These are phyloP conservation scores for Rhodosporidiobolus odoratus DNA, from an alignment of 768 basidiomycete species.

Conservation along the genomic window DNA sequence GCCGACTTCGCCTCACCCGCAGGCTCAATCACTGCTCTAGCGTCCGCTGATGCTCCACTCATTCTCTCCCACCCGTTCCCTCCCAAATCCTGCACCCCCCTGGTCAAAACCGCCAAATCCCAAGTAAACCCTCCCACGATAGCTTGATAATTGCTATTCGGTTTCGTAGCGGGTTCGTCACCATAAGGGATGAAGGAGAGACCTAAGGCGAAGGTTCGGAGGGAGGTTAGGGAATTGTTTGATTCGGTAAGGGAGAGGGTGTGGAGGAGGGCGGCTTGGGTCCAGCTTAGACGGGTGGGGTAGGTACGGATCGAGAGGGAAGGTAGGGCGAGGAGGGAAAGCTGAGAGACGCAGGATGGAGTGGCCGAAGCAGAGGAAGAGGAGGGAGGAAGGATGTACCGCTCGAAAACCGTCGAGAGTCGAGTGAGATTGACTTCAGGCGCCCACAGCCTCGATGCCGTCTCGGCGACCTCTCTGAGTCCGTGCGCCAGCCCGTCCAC, in stretches of 20 bases:
- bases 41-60: not conserved
- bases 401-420: not conserved
- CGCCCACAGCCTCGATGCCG: not conserved
- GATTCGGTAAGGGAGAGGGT: constrained; percentile 21
- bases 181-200: constrained; percentile 1
- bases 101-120: constrained; percentile 12
- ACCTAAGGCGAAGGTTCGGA: constrained; percentile 12
- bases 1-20: not conserved
- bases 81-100: not conserved
- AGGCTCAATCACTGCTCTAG: not conserved
- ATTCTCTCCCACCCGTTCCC: constrained; percentile 5
- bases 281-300: constrained; percentile 12
- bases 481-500: constrained; percentile 17
- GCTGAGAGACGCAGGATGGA: constrained; percentile 13
- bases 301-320: not conserved
- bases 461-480: constrained; percentile 6
- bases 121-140: constrained; percentile 16
- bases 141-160: constrained; percentile 20
- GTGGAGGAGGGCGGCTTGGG: constrained; percentile 10
- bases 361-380: not conserved
- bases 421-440: not conserved
- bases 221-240: not conserved
- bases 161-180: constrained; percentile 1
- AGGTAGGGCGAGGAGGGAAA: constrained; percentile 19
- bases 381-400: constrained; percentile 3